Evolutionary conservation across 2,329 filamentous ascomycete species (phyloP), one percentile per base, ranked within the genome.

Genomic region (Eutypella sp.): DNA sequence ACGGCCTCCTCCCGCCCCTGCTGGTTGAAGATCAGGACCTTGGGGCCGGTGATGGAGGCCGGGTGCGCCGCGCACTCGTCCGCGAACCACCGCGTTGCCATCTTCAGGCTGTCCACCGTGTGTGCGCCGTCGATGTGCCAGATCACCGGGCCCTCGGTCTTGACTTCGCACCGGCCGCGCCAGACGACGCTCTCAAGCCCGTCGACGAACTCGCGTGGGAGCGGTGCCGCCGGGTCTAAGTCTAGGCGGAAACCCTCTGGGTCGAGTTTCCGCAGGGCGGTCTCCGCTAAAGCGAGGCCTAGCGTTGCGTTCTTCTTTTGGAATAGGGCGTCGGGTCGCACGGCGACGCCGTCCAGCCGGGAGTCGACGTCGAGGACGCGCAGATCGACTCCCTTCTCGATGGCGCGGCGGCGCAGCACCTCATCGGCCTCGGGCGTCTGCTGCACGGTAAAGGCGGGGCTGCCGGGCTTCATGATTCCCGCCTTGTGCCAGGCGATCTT

Each of bases 121-220:
- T 99, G 93, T 2, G 90, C 93, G 8, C 93, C 91, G 61, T 99
- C 93, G 18, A 99, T 79, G 60, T 91, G 86, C 91, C 92, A 99
- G 15, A 74, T 75, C 5, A 95, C 71, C 2, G 60, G 59, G 3
- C 71, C 72, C 49, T 81, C 77, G 3, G 66, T 54, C 56, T 76
- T 80, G 34, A 75, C 68, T 53, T 85, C 80, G 60, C 91, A 96
- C 39, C 93, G 78, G 4, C 92, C 93, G 34, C 89, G 79, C 71
- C 90, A 87, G 3, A 82, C 79, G 2, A 89, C 85, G 55, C 80
- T 69, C 61, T 92, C 83, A 2, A 99, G 71, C 0, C 90, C 93
- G 13, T 78, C 72, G 20, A 82, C 69, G 59, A 96, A 87, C 53
- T 83, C 76, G 10, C 67, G 62, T 0, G 87, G 80, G 3, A 92